phyloP scores from a whole-genome alignment of 2,329 filamentous ascomycete genomes.

The Microcyclospora tardicrescens region DNA sequence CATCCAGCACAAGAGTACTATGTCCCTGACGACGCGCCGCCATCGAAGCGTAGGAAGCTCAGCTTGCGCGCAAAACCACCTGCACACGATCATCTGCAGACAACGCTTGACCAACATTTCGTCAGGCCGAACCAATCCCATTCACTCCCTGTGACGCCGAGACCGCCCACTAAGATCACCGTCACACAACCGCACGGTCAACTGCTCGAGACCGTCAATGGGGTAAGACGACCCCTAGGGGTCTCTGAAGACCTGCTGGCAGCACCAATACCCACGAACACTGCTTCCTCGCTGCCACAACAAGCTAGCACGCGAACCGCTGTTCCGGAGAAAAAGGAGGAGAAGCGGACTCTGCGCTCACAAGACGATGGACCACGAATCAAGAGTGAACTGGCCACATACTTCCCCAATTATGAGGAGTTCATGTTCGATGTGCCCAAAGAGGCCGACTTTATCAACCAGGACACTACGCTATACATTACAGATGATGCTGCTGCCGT shows the following conservation, averaged over 20 bases:
- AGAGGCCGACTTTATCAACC: slow-evolving; percentile 50
- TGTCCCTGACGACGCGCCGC: slow-evolving; percentile 12
- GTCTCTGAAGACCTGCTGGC: slow-evolving; percentile 5
- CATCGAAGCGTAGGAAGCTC: slow-evolving; percentile 17
- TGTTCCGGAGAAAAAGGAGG: slow-evolving; percentile 28
- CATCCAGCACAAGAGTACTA: slow-evolving; percentile 1
- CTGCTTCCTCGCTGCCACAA: slow-evolving; percentile 1
- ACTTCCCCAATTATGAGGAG: slow-evolving; percentile 90
- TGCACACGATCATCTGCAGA: slow-evolving; percentile 7
- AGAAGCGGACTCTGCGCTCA: slow-evolving; percentile 69
- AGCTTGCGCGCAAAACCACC: slow-evolving; percentile 11
- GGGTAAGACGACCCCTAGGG: slow-evolving; percentile 24
- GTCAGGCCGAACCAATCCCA: slow-evolving; percentile 6
- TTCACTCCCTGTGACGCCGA: slow-evolving; percentile 6
- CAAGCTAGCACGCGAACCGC: slow-evolving; percentile 12
- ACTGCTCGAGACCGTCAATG: slow-evolving; percentile 31
- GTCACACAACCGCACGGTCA: slow-evolving; percentile 31
- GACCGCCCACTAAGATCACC: slow-evolving; percentile 30
- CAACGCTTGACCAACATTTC: slow-evolving; percentile 14
- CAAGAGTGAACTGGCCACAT: slow-evolving; percentile 82
- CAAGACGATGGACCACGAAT: slow-evolving; percentile 69
- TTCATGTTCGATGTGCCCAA: slow-evolving; percentile 75
- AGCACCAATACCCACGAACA: neutral
- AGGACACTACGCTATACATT: slow-evolving; percentile 16
- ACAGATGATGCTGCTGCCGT: slow-evolving; percentile 15